phyloP scores from a whole-genome alignment of 495 filamentous ascomycete genomes.

The Hamigera avellanea region DNA sequence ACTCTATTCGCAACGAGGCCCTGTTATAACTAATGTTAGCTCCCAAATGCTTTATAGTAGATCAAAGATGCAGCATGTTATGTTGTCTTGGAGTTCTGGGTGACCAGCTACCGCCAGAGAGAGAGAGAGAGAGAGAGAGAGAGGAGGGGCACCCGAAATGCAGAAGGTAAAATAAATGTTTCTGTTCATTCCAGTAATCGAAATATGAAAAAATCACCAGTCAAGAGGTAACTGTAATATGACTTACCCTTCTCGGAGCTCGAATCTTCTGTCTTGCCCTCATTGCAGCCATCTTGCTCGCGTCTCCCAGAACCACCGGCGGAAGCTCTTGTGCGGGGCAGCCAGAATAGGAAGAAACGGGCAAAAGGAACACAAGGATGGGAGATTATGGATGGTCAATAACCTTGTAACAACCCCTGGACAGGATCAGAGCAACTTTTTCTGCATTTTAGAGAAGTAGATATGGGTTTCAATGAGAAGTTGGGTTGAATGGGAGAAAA shows the following conservation, averaged over 20 bases:
- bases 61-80: not conserved
- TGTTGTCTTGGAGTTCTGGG: not conserved
- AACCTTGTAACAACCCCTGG: too few relatives aligned
- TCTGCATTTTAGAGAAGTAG: too few relatives aligned
- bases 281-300: slow-evolving; percentile 46
- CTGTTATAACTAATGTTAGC: slow-evolving; percentile 19
- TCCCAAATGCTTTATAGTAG: not conserved
- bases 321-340: slow-evolving; percentile 11
- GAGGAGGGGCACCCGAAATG: too few relatives aligned
- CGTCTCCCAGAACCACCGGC: not conserved
- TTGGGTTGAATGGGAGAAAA: too few relatives aligned
- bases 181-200: too few relatives aligned
- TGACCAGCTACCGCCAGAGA: not conserved
- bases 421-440: too few relatives aligned
- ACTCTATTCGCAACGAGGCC: slow-evolving; percentile 40
- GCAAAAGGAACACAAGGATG: not conserved
- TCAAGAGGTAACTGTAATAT: not conserved
- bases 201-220: too few relatives aligned
- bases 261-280: slow-evolving; percentile 59
- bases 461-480: too few relatives aligned
- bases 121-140: not conserved
- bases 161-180: too few relatives aligned
- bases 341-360: not conserved
- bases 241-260: slow-evolving; percentile 58
- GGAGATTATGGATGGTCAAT: too few relatives aligned